Conservation (phyloP, 768 basidiomycete genomes). For the Russula sp. region DNA sequence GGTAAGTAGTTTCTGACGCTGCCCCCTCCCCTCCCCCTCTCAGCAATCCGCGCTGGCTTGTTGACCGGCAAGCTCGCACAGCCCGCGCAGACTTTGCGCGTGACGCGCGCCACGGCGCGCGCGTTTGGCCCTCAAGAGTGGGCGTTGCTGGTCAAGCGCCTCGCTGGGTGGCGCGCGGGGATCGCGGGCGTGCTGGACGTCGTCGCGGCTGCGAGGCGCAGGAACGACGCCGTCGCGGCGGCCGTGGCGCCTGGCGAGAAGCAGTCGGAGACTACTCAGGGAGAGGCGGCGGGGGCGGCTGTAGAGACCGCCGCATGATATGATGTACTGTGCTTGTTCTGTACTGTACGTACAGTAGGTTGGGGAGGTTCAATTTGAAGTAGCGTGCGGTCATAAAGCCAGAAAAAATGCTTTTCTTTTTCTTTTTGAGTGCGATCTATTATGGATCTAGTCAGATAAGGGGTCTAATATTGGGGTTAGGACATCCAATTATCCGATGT, state of each 20-base stretch:
- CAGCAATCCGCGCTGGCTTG: constrained; percentile 77
- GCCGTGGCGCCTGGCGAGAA: constrained; percentile 14
- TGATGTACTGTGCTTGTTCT: not conserved
- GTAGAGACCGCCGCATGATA: constrained; percentile 10
- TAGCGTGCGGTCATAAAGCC: not conserved
- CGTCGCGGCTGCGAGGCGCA: constrained; percentile 50
- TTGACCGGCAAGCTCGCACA: constrained; percentile 82
- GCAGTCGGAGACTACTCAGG: not conserved
- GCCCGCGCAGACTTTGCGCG: constrained; percentile 62
- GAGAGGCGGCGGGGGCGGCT: not conserved
- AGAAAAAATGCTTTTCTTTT: not conserved
- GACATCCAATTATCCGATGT: not conserved
- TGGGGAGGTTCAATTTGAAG: not conserved
- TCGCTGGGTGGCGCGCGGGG: constrained; percentile 73
- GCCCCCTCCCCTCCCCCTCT: not conserved
- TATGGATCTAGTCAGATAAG: not conserved
- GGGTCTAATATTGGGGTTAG: too few relatives aligned
- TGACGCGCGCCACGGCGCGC: constrained; percentile 68
- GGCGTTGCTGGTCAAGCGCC: constrained; percentile 66
- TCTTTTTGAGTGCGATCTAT: not conserved
- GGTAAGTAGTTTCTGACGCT: too few relatives aligned
- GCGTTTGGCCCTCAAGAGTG: constrained; percentile 76
- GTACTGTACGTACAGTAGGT: too few relatives aligned
- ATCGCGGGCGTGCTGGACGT: constrained; percentile 66
- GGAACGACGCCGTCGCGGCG: constrained; percentile 24